Conservation (phyloP, 345 rosid species). For the Lepidium aucheri region DNA sequence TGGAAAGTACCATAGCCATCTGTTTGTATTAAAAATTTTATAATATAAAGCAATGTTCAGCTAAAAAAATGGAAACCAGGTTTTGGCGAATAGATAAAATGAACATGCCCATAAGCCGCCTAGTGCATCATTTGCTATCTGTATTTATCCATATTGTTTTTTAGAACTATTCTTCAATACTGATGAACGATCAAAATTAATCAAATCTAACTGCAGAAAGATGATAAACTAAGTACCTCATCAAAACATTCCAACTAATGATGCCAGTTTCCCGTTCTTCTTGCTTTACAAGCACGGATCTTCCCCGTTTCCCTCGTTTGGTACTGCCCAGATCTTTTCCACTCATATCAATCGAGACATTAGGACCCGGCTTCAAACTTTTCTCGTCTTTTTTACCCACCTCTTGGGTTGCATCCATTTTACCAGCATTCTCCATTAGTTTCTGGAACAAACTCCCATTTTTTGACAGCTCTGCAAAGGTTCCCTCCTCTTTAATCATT, state of each 20-base stretch:
- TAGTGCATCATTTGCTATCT: not conserved
- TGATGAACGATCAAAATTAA: not conserved
- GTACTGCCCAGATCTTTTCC: slow-evolving; percentile 17
- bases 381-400: slow-evolving; percentile 24
- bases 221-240: slow-evolving; percentile 40
- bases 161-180: not conserved
- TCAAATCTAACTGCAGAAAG: not conserved
- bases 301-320: slow-evolving; percentile 49
- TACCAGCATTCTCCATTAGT: slow-evolving; percentile 95
- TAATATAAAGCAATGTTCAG: not conserved
- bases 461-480: slow-evolving; percentile 73
- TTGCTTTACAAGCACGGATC: slow-evolving; percentile 76
- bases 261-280: slow-evolving; percentile 98
- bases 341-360: slow-evolving; percentile 21
- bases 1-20: not conserved
- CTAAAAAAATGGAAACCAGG: not conserved
- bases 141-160: not conserved
- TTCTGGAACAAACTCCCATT: slow-evolving; percentile 65
- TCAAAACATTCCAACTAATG: slow-evolving; percentile 73
- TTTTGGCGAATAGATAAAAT: not conserved
- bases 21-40: not conserved
- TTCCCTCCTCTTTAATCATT: slow-evolving; percentile 77
- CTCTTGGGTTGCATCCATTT: slow-evolving; percentile 65
- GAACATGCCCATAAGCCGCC: not conserved
- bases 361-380: slow-evolving; percentile 34